Percentiles rank a stretch among this genome's conserved stretches.
phyloP scores from a whole-genome alignment of 108 stramenopile species.

The Cylindrotheca fusiformis region DNA sequence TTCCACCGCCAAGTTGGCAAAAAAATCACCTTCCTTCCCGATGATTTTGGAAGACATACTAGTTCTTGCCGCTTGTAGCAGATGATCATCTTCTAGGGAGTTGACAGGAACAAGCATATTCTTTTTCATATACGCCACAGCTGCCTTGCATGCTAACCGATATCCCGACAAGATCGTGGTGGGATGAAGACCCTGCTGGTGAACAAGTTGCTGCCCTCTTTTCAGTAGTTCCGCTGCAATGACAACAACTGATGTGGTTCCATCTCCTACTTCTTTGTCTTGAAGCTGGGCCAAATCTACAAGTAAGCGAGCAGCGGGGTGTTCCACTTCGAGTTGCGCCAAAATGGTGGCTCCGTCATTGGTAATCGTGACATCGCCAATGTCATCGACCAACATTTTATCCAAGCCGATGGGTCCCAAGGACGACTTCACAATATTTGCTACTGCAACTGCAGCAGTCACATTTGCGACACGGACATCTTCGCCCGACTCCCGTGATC shows the following conservation, averaged over 20 bases:
- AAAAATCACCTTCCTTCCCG: conserved; percentile 93
- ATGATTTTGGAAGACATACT: conserved; percentile 97
- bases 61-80: conserved; percentile 95
- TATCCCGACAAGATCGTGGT: conserved; percentile 98
- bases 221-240: conserved; percentile 96
- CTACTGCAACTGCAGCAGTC: conserved; percentile 97
- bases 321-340: conserved; percentile 96
- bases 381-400: conserved; percentile 99
- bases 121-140: conserved; percentile 93
- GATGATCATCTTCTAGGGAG: conserved; percentile 78
- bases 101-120: conserved; percentile 87
- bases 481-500: conserved; percentile 83
- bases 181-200: conserved; percentile 92
- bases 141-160: conserved; percentile 94
- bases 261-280: conserved; percentile 99
- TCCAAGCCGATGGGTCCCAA: conserved; percentile 99
- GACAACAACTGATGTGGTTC: conserved; percentile 98
- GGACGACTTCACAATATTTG: conserved; percentile 99
- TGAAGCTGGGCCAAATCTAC: conserved; percentile 98
- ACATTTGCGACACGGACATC: conserved; percentile 96
- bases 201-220: conserved; percentile 92
- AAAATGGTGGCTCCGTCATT: conserved; percentile 99
- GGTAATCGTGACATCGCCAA: conserved; percentile 99
- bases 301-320: conserved; percentile 98
- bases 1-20: conserved; percentile 93